Evolutionary conservation across 140 eudicot species (phyloP).

Genomic region (Stevia rebaudiana): DNA sequence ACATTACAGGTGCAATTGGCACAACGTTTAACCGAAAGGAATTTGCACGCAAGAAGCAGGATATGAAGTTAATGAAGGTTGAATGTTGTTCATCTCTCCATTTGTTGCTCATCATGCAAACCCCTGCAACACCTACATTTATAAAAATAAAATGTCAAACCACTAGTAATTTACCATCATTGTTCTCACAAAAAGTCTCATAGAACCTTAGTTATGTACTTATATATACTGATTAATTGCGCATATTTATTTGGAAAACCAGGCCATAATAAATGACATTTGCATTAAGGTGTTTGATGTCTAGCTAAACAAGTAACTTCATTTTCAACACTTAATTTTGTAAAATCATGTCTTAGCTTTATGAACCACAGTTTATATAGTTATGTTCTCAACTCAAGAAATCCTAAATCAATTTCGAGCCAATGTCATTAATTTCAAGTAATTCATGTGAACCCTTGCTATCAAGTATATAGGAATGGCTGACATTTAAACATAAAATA

Average conservation of each 20-base stretch:
- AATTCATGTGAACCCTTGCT: slow-evolving; percentile 1
- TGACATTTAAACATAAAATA: slow-evolving; percentile 2
- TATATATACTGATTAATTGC: background rate
- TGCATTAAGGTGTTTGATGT: background rate
- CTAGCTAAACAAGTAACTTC: slow-evolving; percentile 6
- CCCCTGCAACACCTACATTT: slow-evolving; percentile 57
- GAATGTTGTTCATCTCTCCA: slow-evolving; percentile 93
- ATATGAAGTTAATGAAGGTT: slow-evolving; percentile 70
- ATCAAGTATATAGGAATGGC: background rate
- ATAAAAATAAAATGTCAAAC: background rate
- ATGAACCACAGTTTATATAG: slow-evolving; percentile 5
- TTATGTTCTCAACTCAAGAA: slow-evolving; percentile 12
- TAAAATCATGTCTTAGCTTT: too few species aligned
- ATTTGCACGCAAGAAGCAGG: slow-evolving; percentile 62
- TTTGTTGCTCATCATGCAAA: slow-evolving; percentile 78
- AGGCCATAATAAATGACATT: background rate
- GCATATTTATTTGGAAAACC: background rate
- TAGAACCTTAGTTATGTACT: background rate
- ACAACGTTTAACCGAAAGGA: slow-evolving; percentile 65
- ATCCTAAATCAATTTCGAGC: background rate
- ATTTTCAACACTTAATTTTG: too few species aligned
- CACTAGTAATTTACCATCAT: background rate
- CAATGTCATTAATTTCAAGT: background rate
- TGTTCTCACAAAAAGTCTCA: background rate
- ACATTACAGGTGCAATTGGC: slow-evolving; percentile 78